Percentiles rank a stretch among this genome's conserved stretches.
Conservation (phyloP, 2,329 filamentous ascomycete genomes). For the Curvularia verruculosa region DNA sequence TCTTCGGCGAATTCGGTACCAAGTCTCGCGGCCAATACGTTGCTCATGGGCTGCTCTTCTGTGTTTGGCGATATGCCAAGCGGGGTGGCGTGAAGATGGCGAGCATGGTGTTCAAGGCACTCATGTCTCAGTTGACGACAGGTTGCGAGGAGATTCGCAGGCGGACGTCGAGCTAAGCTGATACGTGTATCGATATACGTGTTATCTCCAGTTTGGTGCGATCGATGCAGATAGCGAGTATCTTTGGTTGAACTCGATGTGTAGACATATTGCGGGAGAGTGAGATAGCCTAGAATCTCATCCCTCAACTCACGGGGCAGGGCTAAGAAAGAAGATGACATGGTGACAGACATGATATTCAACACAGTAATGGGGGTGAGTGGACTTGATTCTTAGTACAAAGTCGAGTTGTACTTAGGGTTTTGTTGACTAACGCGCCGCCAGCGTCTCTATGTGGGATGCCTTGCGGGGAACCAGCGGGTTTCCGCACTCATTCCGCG, state of each 20-base stretch:
- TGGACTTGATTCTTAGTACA: background rate
- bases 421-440: background rate
- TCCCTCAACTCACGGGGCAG: constrained; percentile 41
- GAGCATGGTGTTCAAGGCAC: constrained; percentile 25
- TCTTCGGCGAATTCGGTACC: constrained; percentile 26
- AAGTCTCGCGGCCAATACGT: constrained; percentile 17
- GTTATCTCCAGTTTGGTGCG: constrained; percentile 5
- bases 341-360: background rate
- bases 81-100: constrained; percentile 16
- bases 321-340: constrained; percentile 17
- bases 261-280: constrained; percentile 29
- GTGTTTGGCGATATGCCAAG: background rate
- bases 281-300: constrained; percentile 30
- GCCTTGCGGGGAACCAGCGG: constrained; percentile 5
- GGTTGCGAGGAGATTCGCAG: constrained; percentile 29
- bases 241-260: constrained; percentile 27
- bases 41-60: constrained; percentile 11
- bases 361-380: too few species aligned
- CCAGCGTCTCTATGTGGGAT: background rate
- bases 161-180: constrained; percentile 29
- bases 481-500: constrained; percentile 8
- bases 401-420: background rate
- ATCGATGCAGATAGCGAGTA: constrained; percentile 18
- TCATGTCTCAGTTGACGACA: constrained; percentile 39
- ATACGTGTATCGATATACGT: constrained; percentile 39